Percentiles rank a stretch among this genome's conserved stretches.
Conservation (phyloP, 1,139 yeast genomes). For the Yarrowia galli region DNA sequence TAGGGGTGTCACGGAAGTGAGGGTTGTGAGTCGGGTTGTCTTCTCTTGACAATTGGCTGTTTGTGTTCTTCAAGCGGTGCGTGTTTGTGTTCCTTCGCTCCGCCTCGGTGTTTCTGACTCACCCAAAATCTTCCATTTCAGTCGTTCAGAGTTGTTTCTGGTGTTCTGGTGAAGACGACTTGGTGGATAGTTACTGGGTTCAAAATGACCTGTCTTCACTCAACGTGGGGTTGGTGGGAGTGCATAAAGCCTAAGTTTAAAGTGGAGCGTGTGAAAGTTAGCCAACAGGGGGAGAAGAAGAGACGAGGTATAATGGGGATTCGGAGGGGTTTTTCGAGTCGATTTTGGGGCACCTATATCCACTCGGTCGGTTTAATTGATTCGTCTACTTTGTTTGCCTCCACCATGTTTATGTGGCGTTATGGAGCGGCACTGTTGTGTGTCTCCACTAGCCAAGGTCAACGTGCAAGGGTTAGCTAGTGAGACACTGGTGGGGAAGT, state of each 20-base stretch:
- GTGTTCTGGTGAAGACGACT: background rate
- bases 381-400: background rate
- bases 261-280: conserved; percentile 16
- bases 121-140: conserved; percentile 49
- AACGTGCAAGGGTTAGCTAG: background rate
- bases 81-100: too few species aligned
- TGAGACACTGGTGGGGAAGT: conserved; percentile 7
- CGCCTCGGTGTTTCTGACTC: conserved; percentile 39
- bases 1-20: background rate
- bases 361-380: background rate
- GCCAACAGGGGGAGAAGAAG: background rate
- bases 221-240: conserved; percentile 28
- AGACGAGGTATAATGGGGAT: background rate
- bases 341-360: background rate
- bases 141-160: conserved; percentile 1
- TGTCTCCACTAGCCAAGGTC: background rate
- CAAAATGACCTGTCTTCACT: conserved; percentile 12
- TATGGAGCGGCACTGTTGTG: background rate
- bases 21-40: background rate
- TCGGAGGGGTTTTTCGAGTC: background rate
- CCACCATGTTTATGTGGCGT: too few species aligned
- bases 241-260: conserved; percentile 7
- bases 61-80: too few species aligned
- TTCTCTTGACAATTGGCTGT: too few species aligned
- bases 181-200: background rate